Percentiles rank a stretch among this genome's conserved stretches.
These are phyloP conservation scores for Phytophthora tubulina DNA, from an alignment of 352 stramenopile species.

Conservation along the genomic window DNA sequence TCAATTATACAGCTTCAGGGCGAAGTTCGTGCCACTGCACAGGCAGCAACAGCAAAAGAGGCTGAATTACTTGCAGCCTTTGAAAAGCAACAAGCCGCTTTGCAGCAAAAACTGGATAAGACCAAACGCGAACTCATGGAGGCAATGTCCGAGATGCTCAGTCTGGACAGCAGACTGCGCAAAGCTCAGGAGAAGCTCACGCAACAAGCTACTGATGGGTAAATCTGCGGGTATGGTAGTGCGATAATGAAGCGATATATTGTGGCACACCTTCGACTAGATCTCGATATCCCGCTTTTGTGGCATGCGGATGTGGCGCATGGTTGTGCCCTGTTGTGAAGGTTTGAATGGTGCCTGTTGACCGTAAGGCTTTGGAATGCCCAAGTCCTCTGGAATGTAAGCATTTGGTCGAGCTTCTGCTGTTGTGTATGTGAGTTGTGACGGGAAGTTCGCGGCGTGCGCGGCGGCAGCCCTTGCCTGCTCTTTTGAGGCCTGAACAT, in stretches of 20 bases:
- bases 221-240: not conserved
- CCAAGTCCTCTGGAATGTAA: constrained; percentile 94
- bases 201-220: constrained; percentile 37
- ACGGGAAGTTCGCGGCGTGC: constrained; percentile 70
- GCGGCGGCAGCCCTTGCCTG: constrained; percentile 49
- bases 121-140: constrained; percentile 82
- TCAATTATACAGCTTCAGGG: constrained; percentile 43
- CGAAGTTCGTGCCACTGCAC: constrained; percentile 22
- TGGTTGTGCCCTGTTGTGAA: constrained; percentile 83
- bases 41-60: constrained; percentile 47
- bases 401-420: constrained; percentile 93
- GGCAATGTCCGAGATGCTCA: constrained; percentile 69
- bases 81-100: constrained; percentile 54
- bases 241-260: constrained; percentile 15
- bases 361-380: constrained; percentile 95
- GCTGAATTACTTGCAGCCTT: constrained; percentile 49
- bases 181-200: constrained; percentile 80
- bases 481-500: constrained; percentile 53
- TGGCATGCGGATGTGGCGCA: constrained; percentile 93
- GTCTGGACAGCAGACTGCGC: constrained; percentile 66
- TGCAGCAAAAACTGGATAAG: constrained; percentile 78
- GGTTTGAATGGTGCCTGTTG: constrained; percentile 94
- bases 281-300: constrained; percentile 94
- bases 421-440: constrained; percentile 88
- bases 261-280: constrained; percentile 45